These are phyloP conservation scores for Amphicarpaea edgeworthii DNA, from an alignment of 306 rosid species.

Conservation along the genomic window DNA sequence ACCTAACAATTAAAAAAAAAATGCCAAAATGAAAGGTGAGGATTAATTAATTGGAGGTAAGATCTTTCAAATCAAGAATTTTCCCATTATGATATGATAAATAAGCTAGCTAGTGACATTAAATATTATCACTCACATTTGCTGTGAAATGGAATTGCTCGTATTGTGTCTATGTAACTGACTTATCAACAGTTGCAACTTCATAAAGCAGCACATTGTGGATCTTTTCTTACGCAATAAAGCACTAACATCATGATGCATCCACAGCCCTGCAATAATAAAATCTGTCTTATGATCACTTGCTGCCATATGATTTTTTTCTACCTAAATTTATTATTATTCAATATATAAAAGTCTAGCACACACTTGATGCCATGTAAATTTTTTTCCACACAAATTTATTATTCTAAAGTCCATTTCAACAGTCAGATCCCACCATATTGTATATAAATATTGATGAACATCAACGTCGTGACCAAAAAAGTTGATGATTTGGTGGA, in stretches of 20 bases:
- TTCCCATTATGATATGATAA: constrained; percentile 24
- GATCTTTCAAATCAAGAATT: constrained; percentile 44
- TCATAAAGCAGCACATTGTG: constrained; percentile 46
- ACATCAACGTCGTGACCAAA: constrained; percentile 56
- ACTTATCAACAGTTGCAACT: constrained; percentile 76
- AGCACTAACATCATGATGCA: constrained; percentile 42
- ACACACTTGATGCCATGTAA: constrained; percentile 42
- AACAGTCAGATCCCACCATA: constrained; percentile 83
- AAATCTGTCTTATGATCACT: constrained; percentile 43
- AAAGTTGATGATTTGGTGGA: constrained; percentile 38
- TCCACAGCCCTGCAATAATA: constrained; percentile 32
- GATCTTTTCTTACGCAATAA: constrained; percentile 63
- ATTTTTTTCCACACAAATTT: constrained; percentile 38
- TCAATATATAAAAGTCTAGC: constrained; percentile 22
- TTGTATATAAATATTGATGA: constrained; percentile 20
- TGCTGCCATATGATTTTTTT: constrained; percentile 48
- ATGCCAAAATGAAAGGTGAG: constrained; percentile 40
- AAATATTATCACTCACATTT: constrained; percentile 39
- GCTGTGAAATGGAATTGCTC: constrained; percentile 80
- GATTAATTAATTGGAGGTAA: neutral
- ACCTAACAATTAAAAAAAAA: too few species aligned
- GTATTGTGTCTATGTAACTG: constrained; percentile 66
- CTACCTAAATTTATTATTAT: constrained; percentile 10
- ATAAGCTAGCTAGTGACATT: constrained; percentile 19
- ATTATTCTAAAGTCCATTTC: constrained; percentile 47